Base-by-base conservation (phyloP, 2,329 filamentous ascomycete species). In the Microdochium paspali region DNA sequence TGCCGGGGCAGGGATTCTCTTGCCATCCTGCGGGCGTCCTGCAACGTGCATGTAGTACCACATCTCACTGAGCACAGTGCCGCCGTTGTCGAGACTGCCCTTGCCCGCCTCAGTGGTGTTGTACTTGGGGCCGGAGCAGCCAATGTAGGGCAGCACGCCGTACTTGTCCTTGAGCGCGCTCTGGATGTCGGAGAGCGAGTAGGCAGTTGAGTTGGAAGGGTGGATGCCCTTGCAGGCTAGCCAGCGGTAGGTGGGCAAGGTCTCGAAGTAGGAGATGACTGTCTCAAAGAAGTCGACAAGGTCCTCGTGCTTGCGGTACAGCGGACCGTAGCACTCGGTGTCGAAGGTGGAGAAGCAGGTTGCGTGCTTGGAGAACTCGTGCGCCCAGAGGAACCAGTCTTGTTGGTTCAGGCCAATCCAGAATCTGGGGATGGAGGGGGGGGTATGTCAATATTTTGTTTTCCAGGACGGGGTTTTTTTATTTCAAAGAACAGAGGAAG, bases 281-380 rank as follows among this genome's bases (percentile, higher is more conserved):
- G 80, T 83, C 59, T 77, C 69, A 66, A 81, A 83, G 66, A 76
- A 85, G 51, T 84, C 76, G 28, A 80, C 67, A 1, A 85, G 72
- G 23, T 85, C 81, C 50, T 74, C 66, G 61, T 82, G 74, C 53
- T 75, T 46, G 44, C 61, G 58, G 59, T 81, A 79, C 51, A 69
- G 57, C 4, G 79, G 77, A 0, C 79, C 79, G 61, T 83, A 85
- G 72, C 82, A 86, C 25, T 77, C 72, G 5, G 70, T 63, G 57
- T 84, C 79, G 58, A 85, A 85, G 50, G 76, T 83, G 44, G 73
- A 79, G 68, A 68, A 85, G 70, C 82, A 86, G 13, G 81, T 85
- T 2, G 73, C 81, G 62, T 84, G 80, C 68, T 85, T 85, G 64
- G 70, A 74, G 67, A 81, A 84, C 59, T 85, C 80, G 66, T 84